Conservation (phyloP, 2,329 filamentous ascomycete species). For the Colletotrichum sp. region DNA sequence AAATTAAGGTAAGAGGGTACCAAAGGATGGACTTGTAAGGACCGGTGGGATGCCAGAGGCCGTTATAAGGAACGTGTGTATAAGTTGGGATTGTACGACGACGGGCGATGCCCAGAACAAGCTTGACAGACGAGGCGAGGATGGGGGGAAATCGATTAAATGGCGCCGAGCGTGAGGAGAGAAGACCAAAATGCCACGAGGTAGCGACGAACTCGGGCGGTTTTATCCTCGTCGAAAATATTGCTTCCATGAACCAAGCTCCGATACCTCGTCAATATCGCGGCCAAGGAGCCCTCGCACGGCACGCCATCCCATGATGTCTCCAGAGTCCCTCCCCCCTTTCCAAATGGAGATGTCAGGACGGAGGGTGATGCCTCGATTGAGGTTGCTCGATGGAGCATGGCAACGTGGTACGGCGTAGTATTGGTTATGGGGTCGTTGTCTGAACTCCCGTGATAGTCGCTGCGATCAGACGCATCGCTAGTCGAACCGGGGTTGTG, state of each 20-base stretch:
- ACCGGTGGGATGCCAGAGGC: background rate
- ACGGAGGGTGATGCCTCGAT: background rate
- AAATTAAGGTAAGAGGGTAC: background rate
- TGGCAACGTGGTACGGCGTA: background rate
- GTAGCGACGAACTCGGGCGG: background rate
- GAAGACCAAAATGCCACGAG: background rate
- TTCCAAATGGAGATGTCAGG: background rate
- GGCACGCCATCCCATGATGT: background rate
- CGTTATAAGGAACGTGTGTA: background rate
- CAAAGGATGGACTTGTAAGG: background rate
- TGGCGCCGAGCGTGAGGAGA: background rate
- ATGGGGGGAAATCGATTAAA: background rate
- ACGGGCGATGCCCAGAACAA: background rate
- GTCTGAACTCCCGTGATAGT: conserved; percentile 1
- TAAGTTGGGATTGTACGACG: background rate
- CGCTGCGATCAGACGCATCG: conserved; percentile 3
- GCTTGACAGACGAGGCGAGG: background rate
- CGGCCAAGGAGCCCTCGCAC: background rate
- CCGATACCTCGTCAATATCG: background rate
- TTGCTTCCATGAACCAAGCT: background rate
- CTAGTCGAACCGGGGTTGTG: background rate
- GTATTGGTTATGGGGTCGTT: background rate
- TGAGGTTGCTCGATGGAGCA: background rate
- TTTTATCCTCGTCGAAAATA: background rate
- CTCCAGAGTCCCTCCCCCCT: background rate